phyloP scores from a whole-genome alignment of 768 basidiomycete genomes.

The Macrocybe gigantea region DNA sequence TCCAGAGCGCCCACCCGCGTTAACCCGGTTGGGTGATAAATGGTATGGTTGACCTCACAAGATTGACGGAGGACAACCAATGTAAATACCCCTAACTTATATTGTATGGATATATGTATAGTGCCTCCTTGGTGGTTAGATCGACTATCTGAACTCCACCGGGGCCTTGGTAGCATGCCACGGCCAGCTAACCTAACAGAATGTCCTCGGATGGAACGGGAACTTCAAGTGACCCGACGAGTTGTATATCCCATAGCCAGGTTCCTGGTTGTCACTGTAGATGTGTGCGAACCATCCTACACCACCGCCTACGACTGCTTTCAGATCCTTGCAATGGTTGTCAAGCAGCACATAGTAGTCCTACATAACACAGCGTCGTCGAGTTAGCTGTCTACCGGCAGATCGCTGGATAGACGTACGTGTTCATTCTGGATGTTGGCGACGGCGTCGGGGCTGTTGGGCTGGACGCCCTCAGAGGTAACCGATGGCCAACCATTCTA shows the following conservation, averaged over 20 bases:
- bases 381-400: not conserved
- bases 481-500: constrained; percentile 78
- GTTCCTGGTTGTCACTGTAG: constrained; percentile 58
- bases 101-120: too few relatives aligned
- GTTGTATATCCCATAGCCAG: constrained; percentile 67
- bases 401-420: constrained; percentile 24
- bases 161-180: too few relatives aligned
- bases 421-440: constrained; percentile 57
- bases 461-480: constrained; percentile 55
- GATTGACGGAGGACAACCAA: not conserved
- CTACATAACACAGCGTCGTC: constrained; percentile 20
- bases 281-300: constrained; percentile 82
- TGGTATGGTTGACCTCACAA: constrained; percentile 57
- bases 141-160: too few relatives aligned
- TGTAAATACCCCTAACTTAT: too few relatives aligned
- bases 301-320: constrained; percentile 53
- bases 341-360: constrained; percentile 66
- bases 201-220: constrained; percentile 54
- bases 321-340: constrained; percentile 55
- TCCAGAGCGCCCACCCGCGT: constrained; percentile 62
- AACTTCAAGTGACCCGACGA: constrained; percentile 48
- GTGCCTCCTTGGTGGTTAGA: too few relatives aligned
- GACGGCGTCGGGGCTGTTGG: constrained; percentile 57
- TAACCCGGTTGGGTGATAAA: constrained; percentile 52
- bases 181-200: constrained; percentile 33